Conservation (phyloP, 2,329 filamentous ascomycete genomes). For the Cladophialophora bantiana region DNA sequence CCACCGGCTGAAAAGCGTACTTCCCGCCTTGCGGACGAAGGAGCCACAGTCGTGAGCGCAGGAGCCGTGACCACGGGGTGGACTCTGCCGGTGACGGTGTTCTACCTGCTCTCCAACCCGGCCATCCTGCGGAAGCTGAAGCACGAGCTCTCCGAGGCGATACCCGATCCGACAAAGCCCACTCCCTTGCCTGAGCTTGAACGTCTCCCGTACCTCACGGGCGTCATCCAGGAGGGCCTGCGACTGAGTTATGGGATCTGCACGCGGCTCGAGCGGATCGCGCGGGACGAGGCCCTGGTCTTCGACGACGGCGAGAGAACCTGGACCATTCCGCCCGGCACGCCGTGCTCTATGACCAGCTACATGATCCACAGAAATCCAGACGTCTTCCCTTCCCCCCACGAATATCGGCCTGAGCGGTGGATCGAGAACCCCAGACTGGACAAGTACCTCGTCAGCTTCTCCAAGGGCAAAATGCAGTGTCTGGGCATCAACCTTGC, state of each 20-base stretch:
- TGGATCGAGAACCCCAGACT: slow-evolving; percentile 42
- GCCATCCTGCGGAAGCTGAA: slow-evolving; percentile 22
- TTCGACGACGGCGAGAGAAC: slow-evolving; percentile 1
- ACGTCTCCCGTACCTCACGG: slow-evolving; percentile 48
- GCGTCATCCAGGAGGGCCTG: slow-evolving; percentile 24
- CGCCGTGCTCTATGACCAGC: slow-evolving; percentile 49
- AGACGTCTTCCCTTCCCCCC: slow-evolving; percentile 47
- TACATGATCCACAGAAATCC: slow-evolving; percentile 47
- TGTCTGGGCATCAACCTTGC: slow-evolving; percentile 55
- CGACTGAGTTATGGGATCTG: slow-evolving; percentile 38
- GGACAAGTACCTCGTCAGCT: slow-evolving; percentile 49
- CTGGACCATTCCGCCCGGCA: slow-evolving; percentile 20
- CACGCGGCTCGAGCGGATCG: slow-evolving; percentile 42
- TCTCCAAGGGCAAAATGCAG: slow-evolving; percentile 52
- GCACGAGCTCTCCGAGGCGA: slow-evolving; percentile 25
- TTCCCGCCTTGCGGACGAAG: slow-evolving; percentile 45
- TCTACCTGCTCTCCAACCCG: slow-evolving; percentile 38
- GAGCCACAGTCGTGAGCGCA: slow-evolving; percentile 43
- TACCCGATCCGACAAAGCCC: slow-evolving; percentile 24
- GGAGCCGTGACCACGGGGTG: slow-evolving; percentile 47
- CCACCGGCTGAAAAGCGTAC: slow-evolving; percentile 46
- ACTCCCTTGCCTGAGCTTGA: slow-evolving; percentile 46
- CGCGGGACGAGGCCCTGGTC: slow-evolving; percentile 27
- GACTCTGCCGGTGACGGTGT: slow-evolving; percentile 43
- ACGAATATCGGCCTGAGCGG: slow-evolving; percentile 48